Evolutionary conservation across 129 eudicot genomes (phyloP).

Genomic region (carrot (Daucus carota)): DNA sequence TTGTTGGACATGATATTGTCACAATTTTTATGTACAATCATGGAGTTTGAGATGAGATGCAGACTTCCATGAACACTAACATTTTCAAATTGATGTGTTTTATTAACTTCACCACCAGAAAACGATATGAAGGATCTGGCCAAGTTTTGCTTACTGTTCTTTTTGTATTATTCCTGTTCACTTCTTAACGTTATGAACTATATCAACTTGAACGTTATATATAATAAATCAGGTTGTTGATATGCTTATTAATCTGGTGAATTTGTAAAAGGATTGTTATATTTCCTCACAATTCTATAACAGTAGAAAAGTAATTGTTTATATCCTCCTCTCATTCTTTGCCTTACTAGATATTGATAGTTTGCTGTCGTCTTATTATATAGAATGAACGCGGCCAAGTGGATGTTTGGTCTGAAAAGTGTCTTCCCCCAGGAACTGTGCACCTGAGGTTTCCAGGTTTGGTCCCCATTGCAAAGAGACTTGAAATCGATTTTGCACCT

Average conservation of each 20-base stretch:
- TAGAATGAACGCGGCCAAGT: slow-evolving; percentile 97
- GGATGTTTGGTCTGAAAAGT: slow-evolving; percentile 94
- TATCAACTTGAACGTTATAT: background rate
- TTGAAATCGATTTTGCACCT: slow-evolving; percentile 71
- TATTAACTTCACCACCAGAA: background rate
- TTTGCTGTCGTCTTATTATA: slow-evolving; percentile 4
- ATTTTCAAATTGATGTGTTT: background rate
- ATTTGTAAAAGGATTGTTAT: background rate
- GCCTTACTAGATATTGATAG: slow-evolving; percentile 1
- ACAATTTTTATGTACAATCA: background rate
- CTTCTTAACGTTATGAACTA: background rate
- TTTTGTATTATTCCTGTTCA: background rate
- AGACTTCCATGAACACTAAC: too few relatives aligned
- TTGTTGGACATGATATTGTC: background rate
- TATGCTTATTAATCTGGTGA: background rate
- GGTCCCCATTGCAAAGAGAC: slow-evolving; percentile 57
- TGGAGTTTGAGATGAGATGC: background rate
- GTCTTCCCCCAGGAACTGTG: slow-evolving; percentile 96
- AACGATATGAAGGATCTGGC: background rate
- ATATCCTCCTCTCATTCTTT: background rate
- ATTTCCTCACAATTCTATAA: background rate
- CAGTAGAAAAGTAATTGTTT: background rate
- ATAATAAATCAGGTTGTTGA: background rate
- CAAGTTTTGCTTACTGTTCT: background rate
- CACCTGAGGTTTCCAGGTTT: slow-evolving; percentile 76